Conservation (phyloP, 108 stramenopile genomes). For the Phaeodactylum tricornutum region DNA sequence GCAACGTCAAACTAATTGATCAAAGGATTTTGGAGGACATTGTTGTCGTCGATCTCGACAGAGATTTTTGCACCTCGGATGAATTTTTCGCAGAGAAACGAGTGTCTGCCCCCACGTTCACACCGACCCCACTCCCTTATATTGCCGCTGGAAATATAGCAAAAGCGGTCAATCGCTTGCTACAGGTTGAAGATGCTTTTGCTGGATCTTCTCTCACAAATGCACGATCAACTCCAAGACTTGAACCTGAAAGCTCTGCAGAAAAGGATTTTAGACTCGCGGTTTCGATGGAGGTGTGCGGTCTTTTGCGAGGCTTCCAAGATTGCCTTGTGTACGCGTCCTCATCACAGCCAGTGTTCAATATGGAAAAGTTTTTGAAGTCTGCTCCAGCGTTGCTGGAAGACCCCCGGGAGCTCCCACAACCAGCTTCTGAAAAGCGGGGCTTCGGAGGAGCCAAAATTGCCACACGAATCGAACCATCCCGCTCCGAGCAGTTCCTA, state of each 20-base stretch:
- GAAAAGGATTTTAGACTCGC: constrained; percentile 76
- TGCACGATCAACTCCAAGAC: constrained; percentile 40
- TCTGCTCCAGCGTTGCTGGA: constrained; percentile 71
- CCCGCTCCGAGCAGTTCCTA: constrained; percentile 69
- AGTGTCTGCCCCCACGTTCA: constrained; percentile 26
- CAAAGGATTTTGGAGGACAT: constrained; percentile 58
- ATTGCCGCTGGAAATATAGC: constrained; percentile 62
- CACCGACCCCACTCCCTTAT: constrained; percentile 66
- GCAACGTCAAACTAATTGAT: constrained; percentile 47
- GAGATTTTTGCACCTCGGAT: constrained; percentile 41
- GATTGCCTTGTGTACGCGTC: constrained; percentile 68
- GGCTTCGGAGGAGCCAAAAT: constrained; percentile 19
- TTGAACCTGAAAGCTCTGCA: constrained; percentile 66
- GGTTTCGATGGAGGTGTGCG: constrained; percentile 70
- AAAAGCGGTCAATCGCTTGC: constrained; percentile 58
- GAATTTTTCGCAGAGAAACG: constrained; percentile 24
- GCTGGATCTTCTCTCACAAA: constrained; percentile 12
- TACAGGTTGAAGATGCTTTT: constrained; percentile 36
- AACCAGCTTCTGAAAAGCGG: no score
- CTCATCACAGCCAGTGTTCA: constrained; percentile 68
- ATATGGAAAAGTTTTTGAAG: constrained; percentile 74
- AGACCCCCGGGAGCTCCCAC: no score
- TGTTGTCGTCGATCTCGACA: constrained; percentile 77
- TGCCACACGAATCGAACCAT: constrained; percentile 40
- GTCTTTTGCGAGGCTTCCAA: constrained; percentile 71